Evolutionary conservation across 208 protist genomes (phyloP).

Genomic region (Trypanosoma scelopori): DNA sequence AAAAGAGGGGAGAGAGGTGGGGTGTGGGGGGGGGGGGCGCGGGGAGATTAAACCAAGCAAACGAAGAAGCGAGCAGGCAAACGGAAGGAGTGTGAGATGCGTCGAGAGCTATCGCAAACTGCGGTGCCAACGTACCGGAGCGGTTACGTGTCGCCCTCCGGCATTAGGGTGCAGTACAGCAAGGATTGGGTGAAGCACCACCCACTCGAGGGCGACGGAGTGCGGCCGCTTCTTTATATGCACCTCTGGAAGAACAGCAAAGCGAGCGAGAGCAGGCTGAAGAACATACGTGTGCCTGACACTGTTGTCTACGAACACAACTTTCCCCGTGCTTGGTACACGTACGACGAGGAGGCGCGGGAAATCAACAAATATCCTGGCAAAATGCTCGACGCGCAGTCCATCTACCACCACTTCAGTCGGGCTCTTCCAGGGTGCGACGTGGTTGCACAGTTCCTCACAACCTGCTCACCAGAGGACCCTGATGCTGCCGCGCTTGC

Average conservation of each 20-base stretch:
- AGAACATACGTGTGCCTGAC: constrained; percentile 69
- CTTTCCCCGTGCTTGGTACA: constrained; percentile 92
- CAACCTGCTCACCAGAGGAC: constrained; percentile 47
- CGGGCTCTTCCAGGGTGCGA: constrained; percentile 41
- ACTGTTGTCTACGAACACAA: constrained; percentile 94
- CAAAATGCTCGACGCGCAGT: constrained; percentile 84
- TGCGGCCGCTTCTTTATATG: constrained; percentile 79
- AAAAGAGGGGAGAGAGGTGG: too few species aligned
- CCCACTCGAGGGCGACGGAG: constrained; percentile 80
- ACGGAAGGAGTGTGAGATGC: too few species aligned
- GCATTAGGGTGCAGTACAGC: constrained; percentile 64
- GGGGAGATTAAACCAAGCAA: too few species aligned
- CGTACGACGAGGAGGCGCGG: constrained; percentile 75
- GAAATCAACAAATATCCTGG: constrained; percentile 83
- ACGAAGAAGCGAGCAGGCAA: too few species aligned
- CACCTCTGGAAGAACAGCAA: constrained; percentile 87
- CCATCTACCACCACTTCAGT: constrained; percentile 78
- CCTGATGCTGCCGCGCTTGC: constrained; percentile 25
- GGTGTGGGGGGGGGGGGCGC: too few species aligned
- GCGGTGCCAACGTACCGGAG: constrained; percentile 45
- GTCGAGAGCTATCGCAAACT: constrained; percentile 18
- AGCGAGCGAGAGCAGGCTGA: constrained; percentile 64
- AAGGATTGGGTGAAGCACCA: constrained; percentile 81
- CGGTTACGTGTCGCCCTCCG: constrained; percentile 57
- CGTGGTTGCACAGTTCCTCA: constrained; percentile 88